phyloP scores from a whole-genome alignment of 2,329 filamentous ascomycete genomes.

The Bertia moriformis region DNA sequence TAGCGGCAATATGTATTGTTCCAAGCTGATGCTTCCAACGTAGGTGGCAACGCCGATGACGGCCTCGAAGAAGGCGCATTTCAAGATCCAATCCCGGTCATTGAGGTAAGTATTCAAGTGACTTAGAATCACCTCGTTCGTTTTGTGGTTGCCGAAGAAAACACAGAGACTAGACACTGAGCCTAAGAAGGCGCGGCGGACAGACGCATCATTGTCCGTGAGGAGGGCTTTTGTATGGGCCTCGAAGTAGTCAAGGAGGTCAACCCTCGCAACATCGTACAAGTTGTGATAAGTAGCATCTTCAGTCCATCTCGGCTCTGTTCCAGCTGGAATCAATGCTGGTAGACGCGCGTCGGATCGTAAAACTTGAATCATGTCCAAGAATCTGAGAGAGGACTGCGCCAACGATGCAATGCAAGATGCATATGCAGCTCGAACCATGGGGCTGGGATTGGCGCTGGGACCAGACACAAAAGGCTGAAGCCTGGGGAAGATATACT shows the following conservation, averaged over 20 bases:
- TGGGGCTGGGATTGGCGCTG: slow-evolving; percentile 40
- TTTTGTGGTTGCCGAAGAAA: slow-evolving; percentile 82
- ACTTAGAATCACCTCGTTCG: slow-evolving; percentile 89
- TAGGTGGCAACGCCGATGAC: slow-evolving; percentile 87
- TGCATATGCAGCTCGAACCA: slow-evolving; percentile 82
- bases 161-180: slow-evolving; percentile 87
- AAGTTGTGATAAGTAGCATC: slow-evolving; percentile 65
- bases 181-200: slow-evolving; percentile 77
- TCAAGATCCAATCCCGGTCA: slow-evolving; percentile 88
- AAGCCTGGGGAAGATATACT: slow-evolving; percentile 22
- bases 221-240: slow-evolving; percentile 77
- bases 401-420: slow-evolving; percentile 82
- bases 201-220: slow-evolving; percentile 71
- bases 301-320: slow-evolving; percentile 55
- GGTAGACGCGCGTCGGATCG: slow-evolving; percentile 70
- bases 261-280: slow-evolving; percentile 74
- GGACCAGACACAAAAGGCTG: slow-evolving; percentile 34
- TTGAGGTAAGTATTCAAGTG: slow-evolving; percentile 96
- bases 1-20: slow-evolving; percentile 87
- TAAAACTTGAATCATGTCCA: slow-evolving; percentile 82
- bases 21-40: slow-evolving; percentile 73
- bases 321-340: slow-evolving; percentile 55
- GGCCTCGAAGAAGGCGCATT: slow-evolving; percentile 90
- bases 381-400: slow-evolving; percentile 67
- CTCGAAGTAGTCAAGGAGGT: slow-evolving; percentile 74